Evolutionary conservation across 2,329 filamentous ascomycete species (phyloP).

Genomic region (Fusarium paranaense): DNA sequence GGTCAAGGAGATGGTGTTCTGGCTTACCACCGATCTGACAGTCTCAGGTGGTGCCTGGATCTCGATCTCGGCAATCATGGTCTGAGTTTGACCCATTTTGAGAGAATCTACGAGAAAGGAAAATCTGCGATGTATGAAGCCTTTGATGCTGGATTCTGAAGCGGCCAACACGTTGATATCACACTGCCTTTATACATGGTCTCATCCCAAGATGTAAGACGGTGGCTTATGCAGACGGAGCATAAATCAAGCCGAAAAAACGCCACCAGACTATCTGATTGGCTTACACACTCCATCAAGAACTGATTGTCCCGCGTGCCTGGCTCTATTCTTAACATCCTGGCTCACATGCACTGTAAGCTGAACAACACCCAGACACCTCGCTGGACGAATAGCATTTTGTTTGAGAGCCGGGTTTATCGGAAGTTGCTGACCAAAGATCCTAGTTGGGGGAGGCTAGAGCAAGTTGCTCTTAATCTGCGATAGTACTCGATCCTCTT

Average conservation of each 20-base stretch:
- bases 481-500: neutral
- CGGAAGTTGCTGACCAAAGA: neutral
- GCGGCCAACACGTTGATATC: neutral
- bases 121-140: neutral
- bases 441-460: neutral
- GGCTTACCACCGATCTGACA: constrained; percentile 6
- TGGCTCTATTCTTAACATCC: neutral
- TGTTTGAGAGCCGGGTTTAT: neutral
- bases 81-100: constrained; percentile 10
- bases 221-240: neutral
- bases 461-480: neutral
- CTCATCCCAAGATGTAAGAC: neutral
- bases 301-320: neutral
- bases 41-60: constrained; percentile 9
- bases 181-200: neutral
- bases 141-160: neutral
- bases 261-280: neutral
- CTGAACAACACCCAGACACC: neutral
- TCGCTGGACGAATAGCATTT: neutral
- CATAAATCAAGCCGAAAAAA: neutral
- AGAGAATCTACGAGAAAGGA: neutral
- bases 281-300: neutral
- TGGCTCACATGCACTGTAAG: neutral
- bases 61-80: constrained; percentile 9
- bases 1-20: neutral